Evolutionary conservation across 2,329 filamentous ascomycete genomes (phyloP).

Genomic region (Chalaropsis ovoidea): DNA sequence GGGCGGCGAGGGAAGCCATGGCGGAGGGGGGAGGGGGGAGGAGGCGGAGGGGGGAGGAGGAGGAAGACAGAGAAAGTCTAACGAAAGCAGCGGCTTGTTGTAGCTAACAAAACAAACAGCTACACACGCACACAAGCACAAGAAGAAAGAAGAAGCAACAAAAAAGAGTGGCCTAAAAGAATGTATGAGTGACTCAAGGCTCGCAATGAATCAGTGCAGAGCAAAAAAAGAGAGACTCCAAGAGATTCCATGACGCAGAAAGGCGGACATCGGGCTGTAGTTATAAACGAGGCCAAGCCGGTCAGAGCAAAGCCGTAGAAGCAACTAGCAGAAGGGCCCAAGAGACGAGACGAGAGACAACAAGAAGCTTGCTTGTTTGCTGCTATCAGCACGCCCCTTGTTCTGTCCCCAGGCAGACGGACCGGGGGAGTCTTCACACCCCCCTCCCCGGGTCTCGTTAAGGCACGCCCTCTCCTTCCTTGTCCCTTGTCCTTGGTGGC

Average conservation of each 20-base stretch:
- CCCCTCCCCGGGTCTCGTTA: neutral
- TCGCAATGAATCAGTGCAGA: constrained; percentile 5
- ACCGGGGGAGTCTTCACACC: neutral
- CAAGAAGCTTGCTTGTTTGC: neutral
- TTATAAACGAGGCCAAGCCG: neutral
- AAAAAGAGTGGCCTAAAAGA: neutral
- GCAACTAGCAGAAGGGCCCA: neutral
- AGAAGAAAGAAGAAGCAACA: constrained; percentile 16
- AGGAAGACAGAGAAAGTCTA: neutral
- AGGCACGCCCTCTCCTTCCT: neutral
- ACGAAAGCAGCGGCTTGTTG: neutral
- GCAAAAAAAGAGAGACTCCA: constrained; percentile 4
- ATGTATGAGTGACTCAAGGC: constrained; percentile 7
- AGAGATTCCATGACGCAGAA: neutral
- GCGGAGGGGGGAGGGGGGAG: neutral
- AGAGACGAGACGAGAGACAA: neutral
- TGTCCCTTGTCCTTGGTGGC: neutral
- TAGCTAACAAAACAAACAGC: constrained; percentile 10
- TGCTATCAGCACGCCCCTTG: neutral
- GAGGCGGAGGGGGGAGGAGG: neutral
- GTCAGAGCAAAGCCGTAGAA: neutral
- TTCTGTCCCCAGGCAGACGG: no score
- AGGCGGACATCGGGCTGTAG: constrained; percentile 5
- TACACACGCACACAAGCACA: neutral
- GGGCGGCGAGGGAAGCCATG: constrained; percentile 13